Evolutionary conservation across 2,329 filamentous ascomycete genomes (phyloP), one percentile per base, ranked within the genome.

Genomic region (Paraphaeosphaeria minitans): DNA sequence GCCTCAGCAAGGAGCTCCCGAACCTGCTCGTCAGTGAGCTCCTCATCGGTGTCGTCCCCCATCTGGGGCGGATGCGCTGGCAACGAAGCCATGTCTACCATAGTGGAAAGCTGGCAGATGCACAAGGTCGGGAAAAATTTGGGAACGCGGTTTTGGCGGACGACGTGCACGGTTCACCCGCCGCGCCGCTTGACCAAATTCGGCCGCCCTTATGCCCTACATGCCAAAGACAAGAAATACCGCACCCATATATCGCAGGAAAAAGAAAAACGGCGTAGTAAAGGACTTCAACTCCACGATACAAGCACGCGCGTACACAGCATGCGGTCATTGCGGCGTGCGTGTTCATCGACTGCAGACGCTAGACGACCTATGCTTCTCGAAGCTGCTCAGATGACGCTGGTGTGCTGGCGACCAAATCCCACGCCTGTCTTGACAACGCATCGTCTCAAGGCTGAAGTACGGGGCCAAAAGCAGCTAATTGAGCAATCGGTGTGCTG

Each of bases 1-100:
- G 89, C 88, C 75, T 89, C 83, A 55, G 82, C 81, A 53, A 91
- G 82, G 56, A 91, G 80, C 70, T 84, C 78, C 55, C 86, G 83
- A 52, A 91, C 84, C 56, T 89, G 84, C 64, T 86, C 83, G 71
- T 90, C 87, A 39, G 83, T 85, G 61, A 89, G 76, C 54, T 83
- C 81, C 53, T 81, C 78, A 64, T 77, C 75, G 59, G 68, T 70
- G 58, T 74, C 72, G 64, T 73, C 67, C 51, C 68, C 70, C 49
- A 65, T 57, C 56, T 68, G 64, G 64, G 63, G 64, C 59, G 73
- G 72, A 68, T 76, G 73, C 66, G 72, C 65, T 74, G 72, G 71
- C 72, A 74, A 46, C 59, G 60, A 50, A 60, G 72, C 73, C 72
- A 76, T 76, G 64, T 51, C 48, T 41, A 33, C 48, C 48, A 39